phyloP scores from a whole-genome alignment of 441 rosid genomes.

The Erodium texanum region DNA sequence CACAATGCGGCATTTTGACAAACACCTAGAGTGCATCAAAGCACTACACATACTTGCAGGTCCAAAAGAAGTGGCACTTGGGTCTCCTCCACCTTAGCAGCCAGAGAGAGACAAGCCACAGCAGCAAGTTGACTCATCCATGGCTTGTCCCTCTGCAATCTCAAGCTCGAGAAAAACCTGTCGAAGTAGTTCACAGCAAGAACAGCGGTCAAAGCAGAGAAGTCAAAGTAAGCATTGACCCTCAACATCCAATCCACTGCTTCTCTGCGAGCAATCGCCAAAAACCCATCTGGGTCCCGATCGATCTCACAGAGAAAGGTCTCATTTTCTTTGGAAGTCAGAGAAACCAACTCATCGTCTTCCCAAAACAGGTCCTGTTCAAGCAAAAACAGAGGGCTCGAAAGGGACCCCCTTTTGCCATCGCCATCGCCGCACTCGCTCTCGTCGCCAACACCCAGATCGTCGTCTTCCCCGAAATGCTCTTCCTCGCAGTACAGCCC shows the following conservation, averaged over 20 bases:
- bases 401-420: too few species aligned
- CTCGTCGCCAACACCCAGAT: conserved; percentile 21
- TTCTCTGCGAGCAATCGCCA: conserved; percentile 31
- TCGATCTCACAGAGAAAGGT: conserved; percentile 20
- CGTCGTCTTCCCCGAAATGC: conserved; percentile 25
- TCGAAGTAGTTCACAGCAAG: conserved; percentile 64
- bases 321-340: conserved; percentile 39
- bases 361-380: conserved; percentile 47
- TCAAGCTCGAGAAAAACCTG: conserved; percentile 36
- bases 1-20: conserved; percentile 24
- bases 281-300: conserved; percentile 33
- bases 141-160: conserved; percentile 43
- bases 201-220: conserved; percentile 39
- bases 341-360: conserved; percentile 35
- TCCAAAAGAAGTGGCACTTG: conserved; percentile 51
- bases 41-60: conserved; percentile 38
- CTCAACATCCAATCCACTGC: conserved; percentile 53
- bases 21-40: conserved; percentile 18
- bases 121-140: conserved; percentile 61
- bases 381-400: conserved; percentile 19
- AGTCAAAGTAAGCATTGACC: conserved; percentile 40
- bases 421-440: conserved; percentile 17
- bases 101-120: conserved; percentile 56
- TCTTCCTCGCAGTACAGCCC: conserved; percentile 39
- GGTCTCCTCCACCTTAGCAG: conserved; percentile 64